These are phyloP conservation scores for Fusarium proliferatum DNA, from an alignment of 2,329 filamentous ascomycete genomes.

Conservation along the genomic window DNA sequence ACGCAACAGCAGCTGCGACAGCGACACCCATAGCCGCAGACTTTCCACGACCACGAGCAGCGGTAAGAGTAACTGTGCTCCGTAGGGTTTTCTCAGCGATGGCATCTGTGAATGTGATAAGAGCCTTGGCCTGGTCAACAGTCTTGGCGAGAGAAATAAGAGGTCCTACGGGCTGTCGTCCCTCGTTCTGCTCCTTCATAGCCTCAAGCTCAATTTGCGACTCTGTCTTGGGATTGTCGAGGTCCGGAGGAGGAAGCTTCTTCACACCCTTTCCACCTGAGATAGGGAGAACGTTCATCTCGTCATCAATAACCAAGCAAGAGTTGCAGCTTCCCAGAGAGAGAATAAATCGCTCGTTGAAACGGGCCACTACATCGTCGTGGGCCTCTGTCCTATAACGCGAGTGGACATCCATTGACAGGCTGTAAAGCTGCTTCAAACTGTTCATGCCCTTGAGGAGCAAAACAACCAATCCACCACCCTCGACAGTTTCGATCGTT, in stretches of 20 bases:
- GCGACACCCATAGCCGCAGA: conserved; percentile 95
- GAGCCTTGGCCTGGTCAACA: conserved; percentile 93
- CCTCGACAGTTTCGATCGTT: conserved; percentile 97
- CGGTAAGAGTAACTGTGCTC: conserved; percentile 93
- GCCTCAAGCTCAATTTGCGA: conserved; percentile 81
- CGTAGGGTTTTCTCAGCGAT: conserved; percentile 95
- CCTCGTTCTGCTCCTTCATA: conserved; percentile 88
- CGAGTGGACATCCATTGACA: conserved; percentile 98
- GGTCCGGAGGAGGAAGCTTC: conserved; percentile 79
- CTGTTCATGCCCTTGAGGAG: conserved; percentile 96
- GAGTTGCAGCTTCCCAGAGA: conserved; percentile 95
- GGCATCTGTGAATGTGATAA: conserved; percentile 96
- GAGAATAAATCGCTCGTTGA: conserved; percentile 97
- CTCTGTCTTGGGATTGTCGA: conserved; percentile 77
- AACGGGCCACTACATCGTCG: conserved; percentile 91
- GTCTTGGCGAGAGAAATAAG: conserved; percentile 88
- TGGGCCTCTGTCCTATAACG: conserved; percentile 97
- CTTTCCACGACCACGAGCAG: conserved; percentile 94
- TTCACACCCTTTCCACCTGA: conserved; percentile 94
- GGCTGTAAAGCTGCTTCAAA: conserved; percentile 94
- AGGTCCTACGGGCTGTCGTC: conserved; percentile 86
- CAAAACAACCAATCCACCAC: conserved; percentile 89
- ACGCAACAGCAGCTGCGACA: conserved; percentile 91
- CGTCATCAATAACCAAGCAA: conserved; percentile 96
- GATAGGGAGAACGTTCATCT: conserved; percentile 96